A percentile compares a stretch with the other conserved stretches of the same genome.
These are phyloP conservation scores for Lactarius trivialis DNA, from an alignment of 768 basidiomycete genomes.

Conservation along the genomic window DNA sequence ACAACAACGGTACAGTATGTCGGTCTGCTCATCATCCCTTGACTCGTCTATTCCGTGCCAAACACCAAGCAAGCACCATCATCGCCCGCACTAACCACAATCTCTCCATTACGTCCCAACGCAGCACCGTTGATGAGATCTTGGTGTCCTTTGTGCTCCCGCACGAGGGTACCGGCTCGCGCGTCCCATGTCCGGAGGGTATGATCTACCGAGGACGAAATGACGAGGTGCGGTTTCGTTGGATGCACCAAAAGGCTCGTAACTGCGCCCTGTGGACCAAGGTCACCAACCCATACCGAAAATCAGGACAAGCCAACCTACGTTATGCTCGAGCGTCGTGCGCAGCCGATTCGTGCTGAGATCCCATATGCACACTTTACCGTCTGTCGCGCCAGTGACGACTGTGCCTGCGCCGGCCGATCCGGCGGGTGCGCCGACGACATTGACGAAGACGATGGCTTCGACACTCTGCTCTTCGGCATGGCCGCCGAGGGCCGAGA, in stretches of 20 bases:
- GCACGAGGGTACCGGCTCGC: slow-evolving; percentile 70
- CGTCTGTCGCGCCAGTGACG: slow-evolving; percentile 88
- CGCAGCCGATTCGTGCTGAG: slow-evolving; percentile 78
- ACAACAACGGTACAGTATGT: background rate
- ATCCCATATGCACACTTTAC: slow-evolving; percentile 94
- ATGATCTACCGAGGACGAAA: slow-evolving; percentile 83
- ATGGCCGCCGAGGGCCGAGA: slow-evolving; percentile 75
- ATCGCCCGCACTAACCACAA: slow-evolving; percentile 85
- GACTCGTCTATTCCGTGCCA: slow-evolving; percentile 42
- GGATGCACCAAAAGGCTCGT: slow-evolving; percentile 75
- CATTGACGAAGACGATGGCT: slow-evolving; percentile 74
- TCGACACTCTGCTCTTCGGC: slow-evolving; percentile 85
- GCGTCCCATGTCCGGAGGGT: slow-evolving; percentile 91
- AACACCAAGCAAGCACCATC: slow-evolving; percentile 85
- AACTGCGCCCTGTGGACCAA: slow-evolving; percentile 64
- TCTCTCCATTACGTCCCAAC: slow-evolving; percentile 60
- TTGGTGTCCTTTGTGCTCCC: slow-evolving; percentile 77
- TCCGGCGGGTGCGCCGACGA: slow-evolving; percentile 47
- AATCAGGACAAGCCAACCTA: slow-evolving; percentile 32
- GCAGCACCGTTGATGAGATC: slow-evolving; percentile 71
- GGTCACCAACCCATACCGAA: background rate
- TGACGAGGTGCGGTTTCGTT: slow-evolving; percentile 62
- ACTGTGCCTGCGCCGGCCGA: slow-evolving; percentile 54
- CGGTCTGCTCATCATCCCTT: background rate
- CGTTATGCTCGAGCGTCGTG: slow-evolving; percentile 75